phyloP scores from a whole-genome alignment of 202 grass and related monocot genomes.

The Brachypodium distachyon region DNA sequence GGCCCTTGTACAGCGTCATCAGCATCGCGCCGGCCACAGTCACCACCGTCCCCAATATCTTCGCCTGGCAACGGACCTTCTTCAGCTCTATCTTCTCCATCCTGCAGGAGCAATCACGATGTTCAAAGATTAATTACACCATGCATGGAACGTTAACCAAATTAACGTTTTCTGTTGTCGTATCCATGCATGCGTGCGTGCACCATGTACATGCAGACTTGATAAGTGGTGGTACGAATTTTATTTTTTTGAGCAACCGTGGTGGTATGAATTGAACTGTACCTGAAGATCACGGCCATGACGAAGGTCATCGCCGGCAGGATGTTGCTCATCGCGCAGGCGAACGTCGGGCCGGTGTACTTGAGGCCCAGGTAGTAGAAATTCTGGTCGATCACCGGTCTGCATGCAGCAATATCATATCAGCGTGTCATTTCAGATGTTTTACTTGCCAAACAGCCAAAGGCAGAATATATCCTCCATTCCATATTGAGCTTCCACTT shows the following conservation, averaged over 20 bases:
- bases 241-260: too few relatives aligned
- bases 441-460: background rate
- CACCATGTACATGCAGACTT: background rate
- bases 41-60: constrained; percentile 67
- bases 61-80: constrained; percentile 76
- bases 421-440: background rate
- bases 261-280: background rate
- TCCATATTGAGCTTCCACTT: background rate
- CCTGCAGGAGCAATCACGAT: background rate
- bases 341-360: constrained; percentile 66
- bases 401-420: background rate
- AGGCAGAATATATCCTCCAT: background rate
- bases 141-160: background rate
- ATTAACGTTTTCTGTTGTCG: background rate
- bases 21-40: constrained; percentile 90
- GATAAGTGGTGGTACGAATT: background rate
- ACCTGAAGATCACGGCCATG: constrained; percentile 68
- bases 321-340: constrained; percentile 86
- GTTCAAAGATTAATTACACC: too few relatives aligned
- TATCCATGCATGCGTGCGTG: background rate
- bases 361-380: constrained; percentile 84
- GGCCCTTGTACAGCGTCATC: constrained; percentile 96
- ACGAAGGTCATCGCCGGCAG: constrained; percentile 83
- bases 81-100: constrained; percentile 91
- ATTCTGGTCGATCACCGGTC: constrained; percentile 90